Percentiles rank a stretch among this genome's conserved stretches.
Evolutionary conservation across 1,284 basidiomycete genomes (phyloP).

Genomic region (Sporisorium scitamineum): DNA sequence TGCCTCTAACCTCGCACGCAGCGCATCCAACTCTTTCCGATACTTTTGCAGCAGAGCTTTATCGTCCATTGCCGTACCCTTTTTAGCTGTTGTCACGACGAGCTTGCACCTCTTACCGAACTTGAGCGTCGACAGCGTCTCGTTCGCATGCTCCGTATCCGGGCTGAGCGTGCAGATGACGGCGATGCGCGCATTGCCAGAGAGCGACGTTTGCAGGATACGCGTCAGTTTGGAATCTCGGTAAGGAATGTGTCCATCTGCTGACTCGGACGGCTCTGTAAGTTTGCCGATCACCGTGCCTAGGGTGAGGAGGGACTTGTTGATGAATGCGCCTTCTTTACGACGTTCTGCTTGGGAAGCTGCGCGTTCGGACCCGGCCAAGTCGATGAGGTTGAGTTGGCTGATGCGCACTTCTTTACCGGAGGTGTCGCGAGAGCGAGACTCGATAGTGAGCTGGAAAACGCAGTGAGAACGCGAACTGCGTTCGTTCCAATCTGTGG

Average conservation of each 20-base stretch:
- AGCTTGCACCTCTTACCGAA: constrained; percentile 74
- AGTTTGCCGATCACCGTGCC: constrained; percentile 74
- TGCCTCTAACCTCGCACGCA: constrained; percentile 56
- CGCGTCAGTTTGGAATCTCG: constrained; percentile 74
- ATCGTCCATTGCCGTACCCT: constrained; percentile 71
- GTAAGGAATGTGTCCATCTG: constrained; percentile 72
- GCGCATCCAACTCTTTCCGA: constrained; percentile 59
- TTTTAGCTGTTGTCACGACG: constrained; percentile 74
- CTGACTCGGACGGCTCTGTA: constrained; percentile 67
- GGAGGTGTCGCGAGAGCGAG: constrained; percentile 15
- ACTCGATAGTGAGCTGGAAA: constrained; percentile 72
- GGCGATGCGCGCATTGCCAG: constrained; percentile 73
- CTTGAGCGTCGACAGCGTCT: constrained; percentile 74
- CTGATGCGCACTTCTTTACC: constrained; percentile 62
- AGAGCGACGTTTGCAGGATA: constrained; percentile 73
- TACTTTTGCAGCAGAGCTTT: constrained; percentile 66
- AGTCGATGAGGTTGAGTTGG: constrained; percentile 73
- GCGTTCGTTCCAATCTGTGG: constrained; percentile 96
- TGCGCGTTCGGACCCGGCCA: constrained; percentile 74
- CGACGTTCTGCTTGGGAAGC: constrained; percentile 73
- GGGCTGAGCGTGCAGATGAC: constrained; percentile 74
- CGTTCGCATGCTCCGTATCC: constrained; percentile 72
- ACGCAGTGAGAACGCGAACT: constrained; percentile 92
- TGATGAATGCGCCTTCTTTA: constrained; percentile 71
- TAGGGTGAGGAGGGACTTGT: constrained; percentile 71